Conservation (phyloP, 208 protist genomes). For the Acanthamoeba quina region DNA sequence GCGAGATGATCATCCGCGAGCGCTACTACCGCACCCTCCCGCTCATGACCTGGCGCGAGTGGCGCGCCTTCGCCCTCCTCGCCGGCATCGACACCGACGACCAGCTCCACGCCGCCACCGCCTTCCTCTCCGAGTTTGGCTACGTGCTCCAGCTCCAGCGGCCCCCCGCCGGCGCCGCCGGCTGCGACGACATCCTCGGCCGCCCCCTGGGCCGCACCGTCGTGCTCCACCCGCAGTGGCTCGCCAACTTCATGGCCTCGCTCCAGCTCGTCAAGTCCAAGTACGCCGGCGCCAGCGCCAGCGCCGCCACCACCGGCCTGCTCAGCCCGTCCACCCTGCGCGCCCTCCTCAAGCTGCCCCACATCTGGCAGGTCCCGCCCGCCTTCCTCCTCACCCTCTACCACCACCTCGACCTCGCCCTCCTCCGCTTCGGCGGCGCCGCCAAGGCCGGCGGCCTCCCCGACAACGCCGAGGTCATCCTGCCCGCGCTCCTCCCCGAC, state of each 20-base stretch:
- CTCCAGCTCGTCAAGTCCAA: not conserved
- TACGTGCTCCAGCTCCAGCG: not conserved
- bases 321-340: not conserved
- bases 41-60: not conserved
- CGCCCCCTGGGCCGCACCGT: not conserved
- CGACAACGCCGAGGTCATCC: not conserved
- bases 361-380: not conserved
- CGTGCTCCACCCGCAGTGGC: not conserved
- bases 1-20: slow-evolving; percentile 10
- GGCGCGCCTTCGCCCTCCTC: not conserved
- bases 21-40: slow-evolving; percentile 1
- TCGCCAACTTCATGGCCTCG: not conserved
- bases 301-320: not conserved
- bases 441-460: not conserved
- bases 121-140: not conserved
- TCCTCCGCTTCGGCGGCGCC: not conserved
- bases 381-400: not conserved
- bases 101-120: not conserved
- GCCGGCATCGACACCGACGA: not conserved
- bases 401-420: slow-evolving; percentile 3
- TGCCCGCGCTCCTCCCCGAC: not conserved
- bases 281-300: not conserved
- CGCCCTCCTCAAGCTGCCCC: not conserved
- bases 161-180: not conserved
- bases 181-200: too few species aligned